phyloP scores from a whole-genome alignment of 176 grass and related monocot species.

The Oryza brachyantha region DNA sequence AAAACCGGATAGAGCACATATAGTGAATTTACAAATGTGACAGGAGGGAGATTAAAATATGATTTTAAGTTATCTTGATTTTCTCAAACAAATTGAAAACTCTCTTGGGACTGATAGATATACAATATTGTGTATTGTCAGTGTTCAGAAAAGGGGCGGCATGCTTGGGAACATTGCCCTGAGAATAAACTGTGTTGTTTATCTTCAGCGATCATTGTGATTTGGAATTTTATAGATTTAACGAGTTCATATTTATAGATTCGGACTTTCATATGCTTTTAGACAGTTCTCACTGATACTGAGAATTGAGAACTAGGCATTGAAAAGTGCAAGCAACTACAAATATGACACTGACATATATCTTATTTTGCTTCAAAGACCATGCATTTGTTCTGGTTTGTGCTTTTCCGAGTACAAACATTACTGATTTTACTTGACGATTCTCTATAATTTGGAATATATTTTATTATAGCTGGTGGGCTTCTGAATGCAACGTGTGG shows the following conservation, averaged over 20 bases:
- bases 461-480: constrained; percentile 51
- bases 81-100: neutral
- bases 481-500: constrained; percentile 75
- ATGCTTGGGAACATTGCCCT: neutral
- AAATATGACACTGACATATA: neutral
- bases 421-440: neutral
- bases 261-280: neutral
- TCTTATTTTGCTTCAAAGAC: neutral
- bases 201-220: neutral
- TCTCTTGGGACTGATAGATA: neutral
- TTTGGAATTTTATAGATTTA: neutral
- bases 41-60: neutral
- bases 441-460: neutral
- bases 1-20: too few relatives aligned
- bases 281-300: neutral
- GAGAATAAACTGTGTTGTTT: neutral
- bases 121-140: neutral
- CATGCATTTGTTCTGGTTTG: neutral
- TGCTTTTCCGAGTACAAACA: neutral
- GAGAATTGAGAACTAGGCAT: neutral
- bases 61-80: neutral
- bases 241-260: neutral
- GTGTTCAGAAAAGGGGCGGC: neutral
- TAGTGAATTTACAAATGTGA: neutral
- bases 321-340: neutral